Evolutionary conservation across 2,329 filamentous ascomycete species (phyloP), one percentile per base, ranked within the genome.

Genomic region (Aspergillus sp.): DNA sequence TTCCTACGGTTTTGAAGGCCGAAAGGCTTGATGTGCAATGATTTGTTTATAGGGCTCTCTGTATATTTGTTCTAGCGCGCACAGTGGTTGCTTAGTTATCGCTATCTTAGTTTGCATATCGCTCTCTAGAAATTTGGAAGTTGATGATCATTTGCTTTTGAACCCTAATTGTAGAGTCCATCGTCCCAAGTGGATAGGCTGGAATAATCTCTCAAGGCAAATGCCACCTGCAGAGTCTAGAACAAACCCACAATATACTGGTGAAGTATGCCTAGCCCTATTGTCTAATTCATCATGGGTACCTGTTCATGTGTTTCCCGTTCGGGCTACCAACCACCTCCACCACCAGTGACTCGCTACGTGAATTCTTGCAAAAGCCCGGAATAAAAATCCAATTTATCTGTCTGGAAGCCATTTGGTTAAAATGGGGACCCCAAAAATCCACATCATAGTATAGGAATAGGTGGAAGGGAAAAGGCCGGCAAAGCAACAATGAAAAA

Each of bases 11-110:
- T 53, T 59, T 56, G 55, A 58, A 57, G 48, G 57, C 65, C 61
- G 53, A 62, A 66, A 61, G 65, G 59, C 63, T 61, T 56, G 57
- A 50, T 62, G 53, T 53, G 58, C 58, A 67, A 67, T 68, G 65
- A 68, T 68, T 49, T 67, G 65, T 67, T 61, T 66, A 64, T 67
- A 67, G 65, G 65, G 26, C 26, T 52, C 60, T 61, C 56, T 61
- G 53, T 57, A 62, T 18, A 52, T 49, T 58, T 61, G 50, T 56
- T 53, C 55, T 60, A 62, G 61, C 62, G 62, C 61, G 59, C 54
- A 49, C 58, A 61, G 52, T 32, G 57, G 57, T 30, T 55, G 36
- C 18, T 45, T 41, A 54, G n/a, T 34, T 26, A 39, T 26, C n/a
- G n/a, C 42, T 9, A 42, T 22, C 7, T 18, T 43, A 39, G 26